Base-by-base conservation (phyloP, 768 basidiomycete genomes). In the Piloderma croceum region DNA sequence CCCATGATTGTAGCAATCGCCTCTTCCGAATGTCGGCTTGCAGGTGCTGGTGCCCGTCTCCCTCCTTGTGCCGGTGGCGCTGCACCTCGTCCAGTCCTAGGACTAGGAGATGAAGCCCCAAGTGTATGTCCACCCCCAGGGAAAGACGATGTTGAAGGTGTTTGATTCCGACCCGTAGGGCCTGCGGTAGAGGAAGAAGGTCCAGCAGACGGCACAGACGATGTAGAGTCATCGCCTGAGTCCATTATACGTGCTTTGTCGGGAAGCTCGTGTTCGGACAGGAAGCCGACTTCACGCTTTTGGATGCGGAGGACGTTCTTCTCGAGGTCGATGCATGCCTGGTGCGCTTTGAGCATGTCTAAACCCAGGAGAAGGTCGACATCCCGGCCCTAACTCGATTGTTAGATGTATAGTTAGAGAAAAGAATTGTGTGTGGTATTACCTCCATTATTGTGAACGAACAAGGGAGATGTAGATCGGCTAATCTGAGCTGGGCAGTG, bases 301-400 rank as follows among this genome's bases (percentile, higher is more conserved):
- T 91, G 88, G 36, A 99, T 97, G n/a, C 90, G 77, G 17, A 99
- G 78, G 10, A 87, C 86, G 48, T 81, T 79, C 60, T 90, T 90
- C 51, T 82, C 72, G 18, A 99, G 76, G 62, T 99, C 96, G 59
- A 99, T 97, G 55, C 82, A 88, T 5, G 92, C 94, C 57, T 96
- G 92, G 59, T 97, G 89, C 0, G 92, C 88, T 62, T 91, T 97
- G 45, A 98, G 78, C 96, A 98, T 98, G 71, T 99, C 96, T n/a
- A 99, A 74, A 6, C 96, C 96, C 31, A 99, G 83, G 3, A 99
- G 70, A n/a, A 99, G 79, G 56, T 98, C 94, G 34, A 98, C 91
- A 42, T 87, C 82, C 23, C 82, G 78, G 25, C 92, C 92, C 87
- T 91, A 42, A n/a, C n/a, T 17, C 12, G 18, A 22, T 36, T 19